Evolutionary conservation across 352 stramenopile genomes (phyloP).

Genomic region (Hyphochytrium catenoides): DNA sequence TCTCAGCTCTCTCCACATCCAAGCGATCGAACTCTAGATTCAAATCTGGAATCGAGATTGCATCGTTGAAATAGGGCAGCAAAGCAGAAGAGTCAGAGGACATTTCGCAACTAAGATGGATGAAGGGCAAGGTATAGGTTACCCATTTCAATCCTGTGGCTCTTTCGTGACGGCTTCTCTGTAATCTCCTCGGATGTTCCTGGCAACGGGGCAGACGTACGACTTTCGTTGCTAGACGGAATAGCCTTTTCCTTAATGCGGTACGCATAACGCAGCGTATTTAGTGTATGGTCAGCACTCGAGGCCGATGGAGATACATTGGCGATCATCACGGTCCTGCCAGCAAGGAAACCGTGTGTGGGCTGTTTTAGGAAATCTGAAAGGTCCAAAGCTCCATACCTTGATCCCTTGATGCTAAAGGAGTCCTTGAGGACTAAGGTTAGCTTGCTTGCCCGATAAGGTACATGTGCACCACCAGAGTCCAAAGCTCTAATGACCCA

Average conservation of each 20-base stretch:
- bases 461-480: slow-evolving; percentile 70
- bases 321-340: slow-evolving; percentile 85
- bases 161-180: too few species aligned
- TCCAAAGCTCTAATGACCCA: slow-evolving; percentile 41
- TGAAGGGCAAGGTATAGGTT: too few species aligned
- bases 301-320: slow-evolving; percentile 76
- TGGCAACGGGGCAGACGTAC: not conserved
- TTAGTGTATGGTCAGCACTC: slow-evolving; percentile 83
- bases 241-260: slow-evolving; percentile 82
- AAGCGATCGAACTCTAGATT: too few species aligned
- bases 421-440: slow-evolving; percentile 95
- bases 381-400: slow-evolving; percentile 9
- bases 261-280: slow-evolving; percentile 91
- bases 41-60: too few species aligned
- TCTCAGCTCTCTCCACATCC: too few species aligned
- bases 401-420: slow-evolving; percentile 78
- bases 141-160: too few species aligned
- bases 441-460: slow-evolving; percentile 85
- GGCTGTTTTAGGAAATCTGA: too few species aligned
- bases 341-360: not conserved
- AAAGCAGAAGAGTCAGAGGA: too few species aligned
- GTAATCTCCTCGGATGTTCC: too few species aligned
- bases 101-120: too few species aligned
- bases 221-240: slow-evolving; percentile 5
- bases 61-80: too few species aligned